A percentile compares a stretch with the other conserved stretches of the same genome.
Conservation (phyloP, 1,139 yeast genomes). For the Chernovozyma sophiae-reginae region DNA sequence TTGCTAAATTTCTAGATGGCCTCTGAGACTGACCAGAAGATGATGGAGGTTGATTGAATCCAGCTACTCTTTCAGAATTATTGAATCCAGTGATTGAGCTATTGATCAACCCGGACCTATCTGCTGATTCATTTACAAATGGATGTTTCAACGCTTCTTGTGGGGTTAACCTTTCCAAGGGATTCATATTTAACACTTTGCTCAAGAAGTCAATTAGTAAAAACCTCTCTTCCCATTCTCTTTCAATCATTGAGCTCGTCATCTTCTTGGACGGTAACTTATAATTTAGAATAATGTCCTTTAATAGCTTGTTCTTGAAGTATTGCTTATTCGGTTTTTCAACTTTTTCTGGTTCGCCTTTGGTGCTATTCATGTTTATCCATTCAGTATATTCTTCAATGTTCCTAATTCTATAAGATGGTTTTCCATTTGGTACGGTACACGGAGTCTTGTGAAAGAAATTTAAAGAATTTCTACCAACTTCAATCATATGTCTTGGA, state of each 20-base stretch:
- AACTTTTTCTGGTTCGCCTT: conserved; percentile 46
- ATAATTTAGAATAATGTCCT: conserved; percentile 76
- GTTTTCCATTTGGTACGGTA: conserved; percentile 23
- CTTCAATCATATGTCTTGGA: conserved; percentile 94
- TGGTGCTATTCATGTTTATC: conserved; percentile 10
- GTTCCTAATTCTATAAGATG: conserved; percentile 28
- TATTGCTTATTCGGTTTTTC: conserved; percentile 86
- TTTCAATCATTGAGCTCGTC: conserved; percentile 59
- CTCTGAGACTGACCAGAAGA: too few species aligned
- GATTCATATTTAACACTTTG: conserved; percentile 79
- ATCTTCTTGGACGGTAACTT: conserved; percentile 67
- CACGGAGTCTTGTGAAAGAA: conserved; percentile 50
- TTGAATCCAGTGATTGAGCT: not conserved
- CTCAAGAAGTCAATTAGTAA: conserved; percentile 72
- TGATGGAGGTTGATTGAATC: too few species aligned
- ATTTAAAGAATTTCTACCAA: conserved; percentile 78
- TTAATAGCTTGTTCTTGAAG: conserved; percentile 67
- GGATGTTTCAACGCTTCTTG: conserved; percentile 94
- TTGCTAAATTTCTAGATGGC: not conserved
- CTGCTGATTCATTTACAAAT: conserved; percentile 48
- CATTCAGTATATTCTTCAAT: conserved; percentile 39
- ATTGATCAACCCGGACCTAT: not conserved
- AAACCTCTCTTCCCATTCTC: conserved; percentile 69
- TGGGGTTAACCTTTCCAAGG: conserved; percentile 94
- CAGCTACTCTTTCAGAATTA: too few species aligned